phyloP scores from a whole-genome alignment of 257 asterid species.

The Avicennia marina region DNA sequence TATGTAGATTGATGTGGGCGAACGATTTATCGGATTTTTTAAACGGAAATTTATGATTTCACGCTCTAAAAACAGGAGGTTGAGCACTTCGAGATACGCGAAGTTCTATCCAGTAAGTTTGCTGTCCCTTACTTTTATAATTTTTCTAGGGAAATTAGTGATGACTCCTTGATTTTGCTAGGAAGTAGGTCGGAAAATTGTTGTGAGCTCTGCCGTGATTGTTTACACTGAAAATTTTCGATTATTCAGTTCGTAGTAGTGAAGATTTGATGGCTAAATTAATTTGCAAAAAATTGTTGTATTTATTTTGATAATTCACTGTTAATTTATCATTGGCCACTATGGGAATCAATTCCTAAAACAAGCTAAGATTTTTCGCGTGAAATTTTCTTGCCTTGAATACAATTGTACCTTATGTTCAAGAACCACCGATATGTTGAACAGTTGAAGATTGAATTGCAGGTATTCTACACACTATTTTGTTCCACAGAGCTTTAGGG shows the following conservation, averaged over 20 bases:
- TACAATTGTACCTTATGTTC: slow-evolving; percentile 5
- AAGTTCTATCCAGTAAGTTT: slow-evolving; percentile 87
- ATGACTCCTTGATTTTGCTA: slow-evolving; percentile 11
- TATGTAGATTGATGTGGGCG: neutral
- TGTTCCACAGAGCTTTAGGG: slow-evolving; percentile 94
- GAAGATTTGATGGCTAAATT: slow-evolving; percentile 7
- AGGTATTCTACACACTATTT: slow-evolving; percentile 86
- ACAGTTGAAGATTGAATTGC: slow-evolving; percentile 32
- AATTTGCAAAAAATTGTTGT: neutral
- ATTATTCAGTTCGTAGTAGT: slow-evolving; percentile 11
- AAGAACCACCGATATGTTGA: too few relatives aligned
- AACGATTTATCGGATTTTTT: slow-evolving; percentile 1
- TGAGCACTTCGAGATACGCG: slow-evolving; percentile 89
- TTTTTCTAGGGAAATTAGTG: neutral
- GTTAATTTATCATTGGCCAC: too few relatives aligned
- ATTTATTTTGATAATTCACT: neutral
- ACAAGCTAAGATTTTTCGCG: neutral
- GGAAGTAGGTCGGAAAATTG: slow-evolving; percentile 9
- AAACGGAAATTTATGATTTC: slow-evolving; percentile 9
- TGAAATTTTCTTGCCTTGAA: neutral
- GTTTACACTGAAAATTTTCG: neutral
- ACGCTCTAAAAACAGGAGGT: slow-evolving; percentile 52
- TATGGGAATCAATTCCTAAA: too few relatives aligned
- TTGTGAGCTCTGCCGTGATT: slow-evolving; percentile 5
- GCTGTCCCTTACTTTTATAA: neutral